These are phyloP conservation scores for Pseudoscleropodium purum DNA, from an alignment of 225 moss, liverwort and hornwort genomes.

Conservation along the genomic window DNA sequence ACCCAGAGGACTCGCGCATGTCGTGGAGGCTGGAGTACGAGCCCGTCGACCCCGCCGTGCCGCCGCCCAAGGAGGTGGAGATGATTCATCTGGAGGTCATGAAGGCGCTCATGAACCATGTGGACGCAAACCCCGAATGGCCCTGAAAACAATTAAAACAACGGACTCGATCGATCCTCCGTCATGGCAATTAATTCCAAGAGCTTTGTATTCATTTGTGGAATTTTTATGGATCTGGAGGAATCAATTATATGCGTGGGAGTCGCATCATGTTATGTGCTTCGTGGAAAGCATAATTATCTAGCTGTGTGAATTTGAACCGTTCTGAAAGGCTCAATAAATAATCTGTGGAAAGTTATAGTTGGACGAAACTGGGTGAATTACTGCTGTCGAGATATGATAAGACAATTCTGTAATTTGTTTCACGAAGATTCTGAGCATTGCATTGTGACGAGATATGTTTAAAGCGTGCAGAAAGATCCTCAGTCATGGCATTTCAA, in stretches of 20 bases:
- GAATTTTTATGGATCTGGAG: no score
- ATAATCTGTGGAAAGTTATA: not conserved
- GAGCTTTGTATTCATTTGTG: not conserved
- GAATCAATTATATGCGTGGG: no score
- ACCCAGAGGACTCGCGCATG: not conserved
- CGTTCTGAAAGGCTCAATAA: not conserved
- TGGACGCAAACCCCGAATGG: not conserved
- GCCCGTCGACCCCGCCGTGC: not conserved
- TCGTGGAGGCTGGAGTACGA: not conserved
- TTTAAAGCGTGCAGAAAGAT: not conserved
- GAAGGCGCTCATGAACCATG: not conserved
- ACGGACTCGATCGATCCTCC: not conserved
- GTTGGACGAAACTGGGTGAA: not conserved
- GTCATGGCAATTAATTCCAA: not conserved
- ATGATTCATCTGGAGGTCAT: not conserved
- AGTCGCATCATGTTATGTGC: not conserved
- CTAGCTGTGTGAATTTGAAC: not conserved
- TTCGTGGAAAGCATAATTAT: not conserved
- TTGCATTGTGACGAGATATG: not conserved
- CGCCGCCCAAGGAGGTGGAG: not conserved
- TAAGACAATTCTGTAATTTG: not conserved
- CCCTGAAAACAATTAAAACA: not conserved
- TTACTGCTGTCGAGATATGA: not conserved
- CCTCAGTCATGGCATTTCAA: not conserved
- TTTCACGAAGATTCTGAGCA: not conserved